Conservation (phyloP, 2,329 filamentous ascomycete genomes). For the Stagonosporopsis rhizophila region DNA sequence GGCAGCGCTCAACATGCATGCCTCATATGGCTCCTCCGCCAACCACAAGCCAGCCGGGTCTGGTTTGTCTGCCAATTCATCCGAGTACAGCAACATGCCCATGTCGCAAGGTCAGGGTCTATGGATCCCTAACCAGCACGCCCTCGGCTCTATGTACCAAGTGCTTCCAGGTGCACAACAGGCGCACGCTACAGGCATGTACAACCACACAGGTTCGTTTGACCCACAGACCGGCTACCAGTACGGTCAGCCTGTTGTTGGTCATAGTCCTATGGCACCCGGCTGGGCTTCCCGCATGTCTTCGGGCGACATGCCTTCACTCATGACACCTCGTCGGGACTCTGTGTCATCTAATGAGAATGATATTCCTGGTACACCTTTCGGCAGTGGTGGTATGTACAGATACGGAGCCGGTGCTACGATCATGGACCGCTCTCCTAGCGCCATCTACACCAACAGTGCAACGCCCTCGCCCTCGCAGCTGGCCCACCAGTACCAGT, state of each 20-base stretch:
- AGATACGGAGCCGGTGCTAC: conserved; percentile 54
- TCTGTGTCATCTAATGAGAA: conserved; percentile 62
- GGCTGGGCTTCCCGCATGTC: conserved; percentile 56
- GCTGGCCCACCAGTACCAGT: conserved; percentile 52
- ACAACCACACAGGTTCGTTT: conserved; percentile 54
- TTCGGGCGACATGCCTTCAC: conserved; percentile 56
- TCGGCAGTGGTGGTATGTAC: conserved; percentile 53
- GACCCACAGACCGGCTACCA: conserved; percentile 54
- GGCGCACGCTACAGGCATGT: conserved; percentile 52
- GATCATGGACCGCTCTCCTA: conserved; percentile 59
- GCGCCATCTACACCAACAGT: conserved; percentile 56
- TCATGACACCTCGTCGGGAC: conserved; percentile 60
- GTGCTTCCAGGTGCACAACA: conserved; percentile 45
- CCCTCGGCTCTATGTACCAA: conserved; percentile 44
- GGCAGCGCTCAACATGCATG: conserved; percentile 47
- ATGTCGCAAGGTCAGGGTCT: conserved; percentile 48
- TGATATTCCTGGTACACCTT: conserved; percentile 59
- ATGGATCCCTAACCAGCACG: conserved; percentile 49
- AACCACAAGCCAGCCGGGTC: conserved; percentile 44
- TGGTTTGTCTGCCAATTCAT: conserved; percentile 41
- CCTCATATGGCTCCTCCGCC: conserved; percentile 41
- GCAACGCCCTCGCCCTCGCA: conserved; percentile 60
- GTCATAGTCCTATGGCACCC: conserved; percentile 55
- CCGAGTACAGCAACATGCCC: conserved; percentile 44
- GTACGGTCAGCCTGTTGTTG: conserved; percentile 54